phyloP scores from a whole-genome alignment of 2,329 filamentous ascomycete genomes.

The Trematosphaeria pertusa region DNA sequence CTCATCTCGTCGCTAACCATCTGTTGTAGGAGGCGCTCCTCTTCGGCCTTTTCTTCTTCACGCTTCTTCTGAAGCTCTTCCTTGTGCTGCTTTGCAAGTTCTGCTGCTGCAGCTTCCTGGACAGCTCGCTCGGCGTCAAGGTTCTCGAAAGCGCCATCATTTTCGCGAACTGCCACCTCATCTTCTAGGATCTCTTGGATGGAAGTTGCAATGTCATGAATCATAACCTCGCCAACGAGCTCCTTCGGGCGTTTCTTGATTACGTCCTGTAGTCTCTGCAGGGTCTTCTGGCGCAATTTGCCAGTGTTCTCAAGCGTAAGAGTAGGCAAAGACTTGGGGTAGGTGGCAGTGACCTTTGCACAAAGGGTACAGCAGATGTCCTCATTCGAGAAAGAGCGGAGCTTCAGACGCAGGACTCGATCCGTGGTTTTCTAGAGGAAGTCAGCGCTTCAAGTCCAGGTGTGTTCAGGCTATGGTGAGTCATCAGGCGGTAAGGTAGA shows the following conservation, averaged over 20 bases:
- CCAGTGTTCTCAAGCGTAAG: conserved; percentile 71
- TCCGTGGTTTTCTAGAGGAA: conserved; percentile 81
- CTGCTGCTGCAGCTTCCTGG: conserved; percentile 75
- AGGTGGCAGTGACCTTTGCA: conserved; percentile 86
- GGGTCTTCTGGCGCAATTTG: conserved; percentile 72
- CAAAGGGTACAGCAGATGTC: conserved; percentile 75
- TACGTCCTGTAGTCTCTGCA: conserved; percentile 73
- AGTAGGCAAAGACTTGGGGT: conserved; percentile 82
- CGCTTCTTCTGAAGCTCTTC: conserved; percentile 49
- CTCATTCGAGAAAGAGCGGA: conserved; percentile 76
- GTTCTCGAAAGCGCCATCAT: conserved; percentile 79
- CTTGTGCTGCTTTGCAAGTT: conserved; percentile 58
- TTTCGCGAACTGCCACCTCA: conserved; percentile 77
- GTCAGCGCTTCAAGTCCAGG: too few relatives aligned
- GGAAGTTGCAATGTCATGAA: conserved; percentile 65
- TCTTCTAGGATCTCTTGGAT: conserved; percentile 80
- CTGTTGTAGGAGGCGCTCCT: conserved; percentile 72
- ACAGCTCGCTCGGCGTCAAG: conserved; percentile 87
- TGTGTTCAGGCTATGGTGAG: too few relatives aligned
- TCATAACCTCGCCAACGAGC: conserved; percentile 69
- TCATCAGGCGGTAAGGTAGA: too few relatives aligned
- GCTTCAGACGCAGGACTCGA: conserved; percentile 79
- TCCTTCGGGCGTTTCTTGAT: conserved; percentile 73
- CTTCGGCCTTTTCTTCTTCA: conserved; percentile 64
- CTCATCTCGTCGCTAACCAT: conserved; percentile 77